These are phyloP conservation scores for Rhododendron mucronatum DNA, from an alignment of 148 eudicot genomes.

Conservation along the genomic window DNA sequence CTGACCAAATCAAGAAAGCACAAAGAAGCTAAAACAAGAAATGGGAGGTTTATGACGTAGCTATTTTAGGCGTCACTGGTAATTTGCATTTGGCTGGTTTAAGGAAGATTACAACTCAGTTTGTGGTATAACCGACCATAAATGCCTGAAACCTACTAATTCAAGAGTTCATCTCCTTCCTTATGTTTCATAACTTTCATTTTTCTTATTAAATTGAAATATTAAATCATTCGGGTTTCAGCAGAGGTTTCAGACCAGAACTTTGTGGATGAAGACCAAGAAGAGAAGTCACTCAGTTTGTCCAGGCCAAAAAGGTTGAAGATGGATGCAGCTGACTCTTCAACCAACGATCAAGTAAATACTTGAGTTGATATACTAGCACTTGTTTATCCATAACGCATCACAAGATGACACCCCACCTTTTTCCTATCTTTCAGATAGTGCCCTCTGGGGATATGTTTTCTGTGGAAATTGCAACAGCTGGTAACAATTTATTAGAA, in stretches of 20 bases:
- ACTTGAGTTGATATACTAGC: neutral
- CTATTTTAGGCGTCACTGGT: neutral
- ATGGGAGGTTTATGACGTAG: neutral
- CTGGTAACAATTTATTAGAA: neutral
- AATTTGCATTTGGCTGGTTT: neutral
- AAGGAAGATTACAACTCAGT: neutral
- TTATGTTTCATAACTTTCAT: neutral
- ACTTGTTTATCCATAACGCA: neutral
- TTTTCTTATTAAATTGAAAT: neutral
- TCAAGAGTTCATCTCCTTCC: neutral
- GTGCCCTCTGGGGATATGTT: neutral
- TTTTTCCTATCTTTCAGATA: neutral
- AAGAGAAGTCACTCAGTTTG: neutral
- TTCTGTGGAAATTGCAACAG: neutral
- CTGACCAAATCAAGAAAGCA: neutral
- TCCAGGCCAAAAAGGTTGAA: conserved; percentile 19
- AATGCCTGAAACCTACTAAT: neutral
- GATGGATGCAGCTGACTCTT: conserved; percentile 10
- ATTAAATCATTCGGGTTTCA: neutral
- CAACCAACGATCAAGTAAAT: conserved; percentile 18
- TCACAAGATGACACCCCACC: neutral
- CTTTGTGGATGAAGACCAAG: conserved; percentile 22
- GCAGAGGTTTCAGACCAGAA: conserved; percentile 38
- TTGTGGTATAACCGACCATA: neutral
- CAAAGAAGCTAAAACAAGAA: neutral